Evolutionary conservation across 148 eudicot genomes (phyloP), one percentile per base, ranked within the genome.

Genomic region (Talinum fruticosum): DNA sequence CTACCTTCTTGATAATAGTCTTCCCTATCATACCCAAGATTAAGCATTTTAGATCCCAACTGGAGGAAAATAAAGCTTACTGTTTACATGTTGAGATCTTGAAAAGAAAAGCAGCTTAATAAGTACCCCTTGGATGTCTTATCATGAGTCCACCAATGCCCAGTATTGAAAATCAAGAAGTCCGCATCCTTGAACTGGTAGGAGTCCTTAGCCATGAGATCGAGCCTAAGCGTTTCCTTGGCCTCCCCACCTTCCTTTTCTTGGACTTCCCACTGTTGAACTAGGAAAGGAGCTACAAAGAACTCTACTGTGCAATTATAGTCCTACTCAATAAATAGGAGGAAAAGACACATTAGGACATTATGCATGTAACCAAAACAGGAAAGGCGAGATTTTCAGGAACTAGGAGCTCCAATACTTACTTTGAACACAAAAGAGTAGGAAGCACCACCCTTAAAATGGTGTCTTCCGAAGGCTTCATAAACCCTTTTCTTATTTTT

Each of bases 61-160:
- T 24, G 14, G n/a, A 54, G 59, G 29, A 29, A 28, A 26, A 14
- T 0, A n/a, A 26, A n/a, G 10, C 5, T 41, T 41, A 51, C 23
- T 21, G 26, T 16, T 37, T 18, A 32, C 14, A 8, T 5, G 21
- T 38, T 1, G 33, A 44, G 35, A 77, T 72, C 65, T 23, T 23
- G 34, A 37, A 24, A n/a, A 14, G 7, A 72, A 66, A 24, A 53
- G 49, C 32, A 28, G 18, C 28, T 59, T 28, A 72, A 74, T n/a
- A 62, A 37, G 75, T 89, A 95, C 99, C 99, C 99, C 72, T 80
- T 78, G 1, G 97, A 88, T 75, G 97, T 93, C 76, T 96, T 96
- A 24, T 88, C 89, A 81, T 96, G 97, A 70, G 97, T 96, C 99
- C 99, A 96, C 99, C 99, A 96, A 75, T 96, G 99, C 21, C 99